Evolutionary conservation across 2,329 filamentous ascomycete species (phyloP).

Genomic region (Onygenales sp.): DNA sequence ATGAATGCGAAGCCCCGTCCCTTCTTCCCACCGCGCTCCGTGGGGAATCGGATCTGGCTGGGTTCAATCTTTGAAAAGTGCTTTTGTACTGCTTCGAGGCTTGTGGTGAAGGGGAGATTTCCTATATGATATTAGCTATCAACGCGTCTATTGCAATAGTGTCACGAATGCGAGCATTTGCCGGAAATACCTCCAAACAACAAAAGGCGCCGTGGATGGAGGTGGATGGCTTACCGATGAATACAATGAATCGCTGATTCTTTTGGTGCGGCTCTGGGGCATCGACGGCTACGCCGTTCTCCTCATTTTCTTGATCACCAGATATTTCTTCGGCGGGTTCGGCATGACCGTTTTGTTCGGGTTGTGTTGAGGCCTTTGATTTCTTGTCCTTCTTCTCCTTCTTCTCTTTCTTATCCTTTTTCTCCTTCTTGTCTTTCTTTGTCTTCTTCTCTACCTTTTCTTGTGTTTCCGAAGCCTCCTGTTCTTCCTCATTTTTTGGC

Average conservation of each 20-base stretch:
- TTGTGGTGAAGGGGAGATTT: constrained; percentile 82
- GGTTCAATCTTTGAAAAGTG: constrained; percentile 75
- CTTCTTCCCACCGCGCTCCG: constrained; percentile 52
- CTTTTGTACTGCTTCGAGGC: constrained; percentile 53
- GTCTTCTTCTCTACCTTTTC: constrained; percentile 6
- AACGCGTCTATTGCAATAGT: neutral
- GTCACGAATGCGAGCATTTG: too few relatives aligned
- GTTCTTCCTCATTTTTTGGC: constrained; percentile 10
- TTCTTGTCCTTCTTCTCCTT: constrained; percentile 15
- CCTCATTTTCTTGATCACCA: constrained; percentile 5
- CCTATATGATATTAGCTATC: constrained; percentile 38
- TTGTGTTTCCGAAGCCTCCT: constrained; percentile 1
- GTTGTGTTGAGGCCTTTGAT: constrained; percentile 18
- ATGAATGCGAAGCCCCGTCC: constrained; percentile 76
- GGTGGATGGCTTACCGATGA: constrained; percentile 48
- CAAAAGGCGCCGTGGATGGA: neutral
- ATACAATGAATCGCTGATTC: constrained; percentile 61
- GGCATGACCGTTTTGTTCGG: constrained; percentile 22
- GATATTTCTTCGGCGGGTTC: constrained; percentile 11
- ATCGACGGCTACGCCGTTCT: constrained; percentile 10
- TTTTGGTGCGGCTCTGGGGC: constrained; percentile 17
- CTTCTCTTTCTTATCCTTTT: neutral
- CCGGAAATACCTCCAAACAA: too few relatives aligned
- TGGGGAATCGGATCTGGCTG: constrained; percentile 61
- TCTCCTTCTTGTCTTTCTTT: constrained; percentile 6